Percentiles rank a stretch among this genome's conserved stretches.
Evolutionary conservation across 305 asterid genomes (phyloP).

Genomic region (Fraxinus paxiana): DNA sequence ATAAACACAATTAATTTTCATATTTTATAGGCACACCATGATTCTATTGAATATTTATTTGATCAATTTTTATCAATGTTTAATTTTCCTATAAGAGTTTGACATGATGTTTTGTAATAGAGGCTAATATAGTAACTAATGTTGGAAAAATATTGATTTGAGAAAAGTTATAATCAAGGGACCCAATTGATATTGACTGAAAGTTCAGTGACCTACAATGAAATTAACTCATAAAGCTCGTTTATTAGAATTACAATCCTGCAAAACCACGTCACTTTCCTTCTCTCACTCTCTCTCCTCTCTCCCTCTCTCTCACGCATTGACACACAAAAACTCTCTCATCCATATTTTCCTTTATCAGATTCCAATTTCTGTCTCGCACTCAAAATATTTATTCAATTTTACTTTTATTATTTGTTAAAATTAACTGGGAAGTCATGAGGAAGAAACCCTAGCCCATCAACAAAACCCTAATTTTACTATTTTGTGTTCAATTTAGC

Average conservation of each 20-base stretch:
- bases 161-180: neutral
- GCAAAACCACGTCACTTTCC: slow-evolving; percentile 14
- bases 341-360: neutral
- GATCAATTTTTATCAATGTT: neutral
- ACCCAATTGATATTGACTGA: neutral
- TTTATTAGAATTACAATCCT: neutral
- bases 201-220: neutral
- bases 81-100: neutral
- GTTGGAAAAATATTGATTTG: neutral
- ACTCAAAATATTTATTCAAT: neutral
- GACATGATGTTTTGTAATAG: neutral
- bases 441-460: neutral
- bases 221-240: neutral
- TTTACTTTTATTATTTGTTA: neutral
- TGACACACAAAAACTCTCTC: neutral
- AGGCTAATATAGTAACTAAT: neutral
- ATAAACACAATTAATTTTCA: neutral
- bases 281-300: neutral
- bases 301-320: neutral
- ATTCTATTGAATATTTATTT: neutral
- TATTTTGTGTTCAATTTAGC: neutral
- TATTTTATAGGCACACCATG: neutral
- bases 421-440: neutral
- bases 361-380: neutral
- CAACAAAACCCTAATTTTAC: neutral